Evolutionary conservation across 2,329 filamentous ascomycete species (phyloP).

Genomic region (Gaeumannomyces tritici): DNA sequence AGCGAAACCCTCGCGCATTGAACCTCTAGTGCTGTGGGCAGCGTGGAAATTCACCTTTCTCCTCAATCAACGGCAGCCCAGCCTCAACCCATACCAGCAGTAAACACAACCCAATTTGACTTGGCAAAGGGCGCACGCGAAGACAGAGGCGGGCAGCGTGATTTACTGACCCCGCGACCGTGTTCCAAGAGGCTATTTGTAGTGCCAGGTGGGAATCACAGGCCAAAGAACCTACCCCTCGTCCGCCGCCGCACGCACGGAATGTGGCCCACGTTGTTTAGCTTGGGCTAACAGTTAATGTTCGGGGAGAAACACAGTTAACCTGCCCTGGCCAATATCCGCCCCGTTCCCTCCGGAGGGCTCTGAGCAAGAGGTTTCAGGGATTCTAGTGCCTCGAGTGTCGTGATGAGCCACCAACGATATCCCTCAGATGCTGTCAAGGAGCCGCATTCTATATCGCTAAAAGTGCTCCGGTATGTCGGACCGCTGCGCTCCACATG

Average conservation of each 20-base stretch:
- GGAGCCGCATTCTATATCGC: conserved; percentile 68
- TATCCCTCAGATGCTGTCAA: conserved; percentile 51
- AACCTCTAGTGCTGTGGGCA: too few relatives aligned
- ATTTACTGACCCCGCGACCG: neutral
- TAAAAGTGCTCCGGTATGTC: conserved; percentile 62
- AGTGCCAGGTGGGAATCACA: neutral
- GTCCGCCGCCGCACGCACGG: too few relatives aligned
- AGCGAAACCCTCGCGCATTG: too few relatives aligned
- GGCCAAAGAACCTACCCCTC: neutral
- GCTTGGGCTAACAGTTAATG: too few relatives aligned
- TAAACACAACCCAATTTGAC: neutral
- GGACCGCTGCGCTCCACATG: neutral
- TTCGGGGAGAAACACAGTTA: neutral
- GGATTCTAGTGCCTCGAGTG: too few relatives aligned
- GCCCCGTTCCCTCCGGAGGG: too few relatives aligned
- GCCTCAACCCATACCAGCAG: too few relatives aligned
- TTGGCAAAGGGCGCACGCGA: neutral
- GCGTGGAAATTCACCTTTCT: too few relatives aligned
- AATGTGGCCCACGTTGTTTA: too few relatives aligned
- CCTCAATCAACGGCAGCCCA: neutral
- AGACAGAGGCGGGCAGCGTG: neutral
- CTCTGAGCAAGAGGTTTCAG: too few relatives aligned
- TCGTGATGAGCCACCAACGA: conserved; percentile 46
- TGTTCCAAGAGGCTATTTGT: neutral
- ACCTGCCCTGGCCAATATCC: neutral